A percentile compares a stretch with the other conserved stretches of the same genome.
Conservation (phyloP, 1,284 basidiomycete genomes). For the Testicularia cyperi region DNA sequence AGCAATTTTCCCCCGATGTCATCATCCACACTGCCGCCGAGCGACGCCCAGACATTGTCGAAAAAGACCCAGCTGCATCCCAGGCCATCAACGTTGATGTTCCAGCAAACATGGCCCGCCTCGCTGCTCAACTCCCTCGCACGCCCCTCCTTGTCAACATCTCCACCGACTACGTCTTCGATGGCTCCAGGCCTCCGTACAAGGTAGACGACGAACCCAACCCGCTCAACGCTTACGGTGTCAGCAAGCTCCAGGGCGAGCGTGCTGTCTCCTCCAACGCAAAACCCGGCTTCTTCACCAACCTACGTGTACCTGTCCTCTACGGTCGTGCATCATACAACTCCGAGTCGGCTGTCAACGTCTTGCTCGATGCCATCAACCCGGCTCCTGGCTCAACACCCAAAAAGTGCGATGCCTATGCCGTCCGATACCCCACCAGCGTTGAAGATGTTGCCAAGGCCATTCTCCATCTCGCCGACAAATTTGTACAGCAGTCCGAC, state of each 20-base stretch:
- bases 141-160: slow-evolving; percentile 62
- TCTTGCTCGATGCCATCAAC: slow-evolving; percentile 46
- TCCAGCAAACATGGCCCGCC: slow-evolving; percentile 59
- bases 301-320: slow-evolving; percentile 62
- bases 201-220: slow-evolving; percentile 61
- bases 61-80: slow-evolving; percentile 62
- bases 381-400: slow-evolving; percentile 4
- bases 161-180: slow-evolving; percentile 61
- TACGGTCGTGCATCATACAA: slow-evolving; percentile 47
- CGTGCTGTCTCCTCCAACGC: slow-evolving; percentile 55
- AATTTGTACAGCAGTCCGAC: slow-evolving; percentile 9
- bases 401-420: slow-evolving; percentile 56
- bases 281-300: slow-evolving; percentile 45
- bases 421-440: slow-evolving; percentile 64
- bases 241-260: slow-evolving; percentile 55
- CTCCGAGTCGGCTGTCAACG: slow-evolving; percentile 56
- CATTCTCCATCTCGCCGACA: slow-evolving; percentile 59
- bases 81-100: slow-evolving; percentile 63
- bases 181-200: slow-evolving; percentile 62
- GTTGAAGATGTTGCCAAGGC: slow-evolving; percentile 63
- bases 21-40: slow-evolving; percentile 65
- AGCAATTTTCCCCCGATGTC: slow-evolving; percentile 59
- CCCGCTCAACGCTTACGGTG: slow-evolving; percentile 64
- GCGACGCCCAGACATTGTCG: slow-evolving; percentile 60
- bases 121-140: slow-evolving; percentile 42